Base-by-base conservation (phyloP, 768 basidiomycete genomes). In the Calvatia gigantea region DNA sequence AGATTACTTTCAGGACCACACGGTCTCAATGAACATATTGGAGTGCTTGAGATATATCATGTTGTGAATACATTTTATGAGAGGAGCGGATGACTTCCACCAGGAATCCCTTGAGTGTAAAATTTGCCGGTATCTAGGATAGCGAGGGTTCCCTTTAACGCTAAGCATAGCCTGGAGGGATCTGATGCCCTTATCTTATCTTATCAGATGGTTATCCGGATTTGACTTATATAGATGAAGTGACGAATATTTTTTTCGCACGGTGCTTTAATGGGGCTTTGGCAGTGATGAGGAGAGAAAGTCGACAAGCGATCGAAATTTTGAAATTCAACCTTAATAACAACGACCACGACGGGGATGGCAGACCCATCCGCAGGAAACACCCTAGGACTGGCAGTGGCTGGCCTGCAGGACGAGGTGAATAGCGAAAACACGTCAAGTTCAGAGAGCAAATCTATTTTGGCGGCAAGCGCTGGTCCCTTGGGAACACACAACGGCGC, bases 391-490 rank as follows among this genome's bases (percentile, higher is more conserved):
- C 35, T 29, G 14, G 44, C 32, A 32, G 50, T 57, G 38, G 51
- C 46, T 25, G 55, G 58, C 52, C 57, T 56, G 58, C 60, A 59
- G 58, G 54, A 60, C 58, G 59, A 63, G 51, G 48, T 57, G 48
- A 62, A 53, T 39, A 45, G 61, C 57, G 63, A 57, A 31, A 54
- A 55, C 38, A 63, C 54, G 62, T 61, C 64, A 37, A 39, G 45
- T 62, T 65, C 64, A 62, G 69, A 67, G 64, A 66, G 64, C 44
- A 65, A 58, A 62, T 67, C 70, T 68, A 68, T 69, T 69, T 69
- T 68, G 66, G 64, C 68, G 62, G 59, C 59, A 60, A 61, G 60
- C 53, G 59, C 61, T 52, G 58, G 57, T 60, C 61, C 47, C 54
- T 62, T 63, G 57, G 60, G 63, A 60, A 45, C 29, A 39, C 54